A percentile compares a stretch with the other conserved stretches of the same genome.
Evolutionary conservation across 352 stramenopile species (phyloP).

Genomic region (Globisporangium viniferum): DNA sequence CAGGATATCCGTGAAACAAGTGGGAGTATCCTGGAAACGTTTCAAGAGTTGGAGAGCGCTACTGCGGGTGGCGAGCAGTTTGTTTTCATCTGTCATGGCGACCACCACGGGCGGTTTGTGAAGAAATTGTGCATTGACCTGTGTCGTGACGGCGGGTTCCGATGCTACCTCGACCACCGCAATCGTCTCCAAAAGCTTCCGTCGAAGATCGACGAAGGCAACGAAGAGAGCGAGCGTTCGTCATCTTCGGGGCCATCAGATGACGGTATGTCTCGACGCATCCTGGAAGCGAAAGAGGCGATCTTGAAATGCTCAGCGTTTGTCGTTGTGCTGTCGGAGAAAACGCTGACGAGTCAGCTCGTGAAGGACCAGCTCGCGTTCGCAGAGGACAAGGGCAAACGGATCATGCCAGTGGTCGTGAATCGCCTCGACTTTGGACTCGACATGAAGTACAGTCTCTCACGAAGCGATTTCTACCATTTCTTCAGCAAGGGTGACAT

Average conservation of each 20-base stretch:
- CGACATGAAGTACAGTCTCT: constrained; percentile 79
- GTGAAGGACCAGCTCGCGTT: constrained; percentile 81
- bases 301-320: constrained; percentile 82
- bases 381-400: constrained; percentile 82
- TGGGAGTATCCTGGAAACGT: constrained; percentile 61
- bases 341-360: constrained; percentile 66
- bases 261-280: constrained; percentile 56
- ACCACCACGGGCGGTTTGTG: constrained; percentile 73
- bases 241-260: constrained; percentile 26
- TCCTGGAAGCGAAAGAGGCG: constrained; percentile 78
- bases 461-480: constrained; percentile 75
- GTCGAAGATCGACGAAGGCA: constrained; percentile 17
- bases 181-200: constrained; percentile 21
- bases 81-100: constrained; percentile 82
- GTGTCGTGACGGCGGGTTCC: constrained; percentile 56
- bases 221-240: constrained; percentile 21
- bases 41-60: constrained; percentile 47
- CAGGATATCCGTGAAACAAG: constrained; percentile 20
- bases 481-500: constrained; percentile 81
- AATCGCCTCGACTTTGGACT: constrained; percentile 64
- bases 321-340: constrained; percentile 68
- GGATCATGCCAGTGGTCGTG: constrained; percentile 69
- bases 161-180: constrained; percentile 69
- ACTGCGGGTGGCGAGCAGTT: constrained; percentile 67
- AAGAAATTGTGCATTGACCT: constrained; percentile 65